These are phyloP conservation scores for Panaeolus papilionaceus DNA, from an alignment of 768 basidiomycete genomes.

Conservation along the genomic window DNA sequence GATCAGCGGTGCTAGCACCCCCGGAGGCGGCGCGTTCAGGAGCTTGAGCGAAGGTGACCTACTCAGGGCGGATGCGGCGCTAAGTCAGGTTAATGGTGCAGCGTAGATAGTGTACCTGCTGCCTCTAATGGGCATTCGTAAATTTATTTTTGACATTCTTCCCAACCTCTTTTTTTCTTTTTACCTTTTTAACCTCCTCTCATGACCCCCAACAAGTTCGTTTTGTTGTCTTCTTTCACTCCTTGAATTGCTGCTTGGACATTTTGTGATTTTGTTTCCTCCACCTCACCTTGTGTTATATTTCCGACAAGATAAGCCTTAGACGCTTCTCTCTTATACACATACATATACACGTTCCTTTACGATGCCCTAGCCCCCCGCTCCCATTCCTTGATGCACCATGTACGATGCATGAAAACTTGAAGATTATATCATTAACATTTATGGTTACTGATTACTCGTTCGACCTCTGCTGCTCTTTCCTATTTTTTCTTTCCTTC, in stretches of 20 bases:
- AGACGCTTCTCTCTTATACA: not conserved
- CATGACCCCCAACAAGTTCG: not conserved
- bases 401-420: not conserved
- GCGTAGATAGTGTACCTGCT: conserved; percentile 5
- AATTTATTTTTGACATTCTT: not conserved
- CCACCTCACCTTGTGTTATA: not conserved
- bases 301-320: not conserved
- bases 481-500: no score
- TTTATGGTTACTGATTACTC: not conserved
- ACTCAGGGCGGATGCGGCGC: conserved; percentile 84
- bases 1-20: conserved; percentile 74
- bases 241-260: no score
- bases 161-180: not conserved
- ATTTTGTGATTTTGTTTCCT: no score
- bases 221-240: not conserved
- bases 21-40: conserved; percentile 80
- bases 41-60: conserved; percentile 90
- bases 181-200: not conserved
- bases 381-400: not conserved
- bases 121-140: not conserved
- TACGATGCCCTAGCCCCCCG: no score
- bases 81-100: conserved; percentile 58
- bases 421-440: conserved; percentile 10
- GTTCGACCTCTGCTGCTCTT: not conserved
- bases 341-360: not conserved